Percentiles rank a stretch among this genome's conserved stretches.
phyloP scores from a whole-genome alignment of 2,329 filamentous ascomycete species.

The Aspergillus brunneoviolaceus region DNA sequence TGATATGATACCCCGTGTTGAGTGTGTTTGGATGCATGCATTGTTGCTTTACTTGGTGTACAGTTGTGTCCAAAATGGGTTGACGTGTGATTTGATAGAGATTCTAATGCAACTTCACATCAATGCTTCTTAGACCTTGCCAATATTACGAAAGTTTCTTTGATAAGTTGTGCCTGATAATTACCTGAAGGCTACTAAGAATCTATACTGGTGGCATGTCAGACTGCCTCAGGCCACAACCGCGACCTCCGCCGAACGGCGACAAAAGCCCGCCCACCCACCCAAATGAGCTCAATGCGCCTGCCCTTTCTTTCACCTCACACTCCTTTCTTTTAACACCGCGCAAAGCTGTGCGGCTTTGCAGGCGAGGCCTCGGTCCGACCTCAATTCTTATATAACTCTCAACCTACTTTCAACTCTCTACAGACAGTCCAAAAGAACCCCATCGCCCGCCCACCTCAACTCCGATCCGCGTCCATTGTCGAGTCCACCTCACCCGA shows the following conservation, averaged over 20 bases:
- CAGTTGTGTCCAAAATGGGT: neutral
- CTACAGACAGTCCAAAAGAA: slow-evolving; percentile 1
- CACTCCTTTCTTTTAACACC: neutral
- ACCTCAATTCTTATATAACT: neutral
- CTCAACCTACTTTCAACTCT: neutral
- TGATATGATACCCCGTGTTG: slow-evolving; percentile 33
- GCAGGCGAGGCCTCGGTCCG: neutral
- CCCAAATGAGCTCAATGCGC: slow-evolving; percentile 4
- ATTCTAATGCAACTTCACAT: neutral
- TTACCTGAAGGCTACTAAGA: neutral
- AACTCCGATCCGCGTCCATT: neutral
- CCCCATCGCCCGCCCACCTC: neutral
- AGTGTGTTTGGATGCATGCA: neutral
- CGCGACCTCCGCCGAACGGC: slow-evolving; percentile 3
- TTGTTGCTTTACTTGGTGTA: neutral
- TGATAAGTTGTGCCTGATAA: no score
- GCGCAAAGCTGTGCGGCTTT: neutral
- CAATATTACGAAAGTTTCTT: no score
- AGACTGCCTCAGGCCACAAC: slow-evolving; percentile 25
- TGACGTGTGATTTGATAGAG: neutral
- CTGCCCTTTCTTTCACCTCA: neutral
- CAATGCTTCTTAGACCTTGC: neutral
- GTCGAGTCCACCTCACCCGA: neutral
- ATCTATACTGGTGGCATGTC: neutral
- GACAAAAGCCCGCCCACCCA: neutral